Percentiles rank a stretch among this genome's conserved stretches.
These are phyloP conservation scores for Thalassiosira gravida DNA, from an alignment of 352 stramenopile genomes.

Conservation along the genomic window DNA sequence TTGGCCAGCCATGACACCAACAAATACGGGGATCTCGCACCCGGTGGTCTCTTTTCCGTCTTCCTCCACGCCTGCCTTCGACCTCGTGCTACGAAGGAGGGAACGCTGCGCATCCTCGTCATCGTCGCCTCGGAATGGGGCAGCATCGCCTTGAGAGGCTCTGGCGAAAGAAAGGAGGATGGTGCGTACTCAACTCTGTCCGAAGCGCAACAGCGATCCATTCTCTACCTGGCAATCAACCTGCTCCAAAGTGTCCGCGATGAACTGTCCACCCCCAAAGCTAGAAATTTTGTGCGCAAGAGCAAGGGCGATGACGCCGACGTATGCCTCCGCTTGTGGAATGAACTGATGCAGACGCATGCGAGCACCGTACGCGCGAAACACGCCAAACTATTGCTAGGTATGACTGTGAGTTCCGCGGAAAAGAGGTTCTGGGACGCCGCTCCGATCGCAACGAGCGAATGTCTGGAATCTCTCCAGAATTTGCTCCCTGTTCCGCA, in stretches of 20 bases:
- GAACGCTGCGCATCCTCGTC: slow-evolving; percentile 30
- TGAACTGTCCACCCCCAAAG: slow-evolving; percentile 37
- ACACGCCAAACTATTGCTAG: slow-evolving; percentile 38
- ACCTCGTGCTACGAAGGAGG: slow-evolving; percentile 22
- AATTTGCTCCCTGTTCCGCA: slow-evolving; percentile 73
- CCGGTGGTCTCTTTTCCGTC: slow-evolving; percentile 19
- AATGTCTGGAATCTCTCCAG: slow-evolving; percentile 73
- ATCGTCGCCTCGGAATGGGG: slow-evolving; percentile 36
- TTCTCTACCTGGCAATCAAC: slow-evolving; percentile 51
- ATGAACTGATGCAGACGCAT: slow-evolving; percentile 77
- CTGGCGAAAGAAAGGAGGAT: slow-evolving; percentile 10
- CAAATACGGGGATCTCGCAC: no score
- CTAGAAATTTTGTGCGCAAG: slow-evolving; percentile 54
- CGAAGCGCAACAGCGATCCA: slow-evolving; percentile 44
- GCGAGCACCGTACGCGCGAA: slow-evolving; percentile 45
- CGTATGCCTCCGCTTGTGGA: slow-evolving; percentile 73
- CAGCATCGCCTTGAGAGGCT: slow-evolving; percentile 35
- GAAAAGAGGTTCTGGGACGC: slow-evolving; percentile 69
- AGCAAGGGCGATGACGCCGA: slow-evolving; percentile 49
- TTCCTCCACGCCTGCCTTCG: slow-evolving; percentile 42
- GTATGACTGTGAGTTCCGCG: slow-evolving; percentile 8
- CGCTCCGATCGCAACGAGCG: slow-evolving; percentile 43
- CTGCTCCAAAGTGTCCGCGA: slow-evolving; percentile 60
- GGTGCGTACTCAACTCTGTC: slow-evolving; percentile 31
- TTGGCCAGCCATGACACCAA: slow-evolving; percentile 3